These are phyloP conservation scores for Aspergillus uvarum DNA, from an alignment of 2,329 filamentous ascomycete species.

Conservation along the genomic window DNA sequence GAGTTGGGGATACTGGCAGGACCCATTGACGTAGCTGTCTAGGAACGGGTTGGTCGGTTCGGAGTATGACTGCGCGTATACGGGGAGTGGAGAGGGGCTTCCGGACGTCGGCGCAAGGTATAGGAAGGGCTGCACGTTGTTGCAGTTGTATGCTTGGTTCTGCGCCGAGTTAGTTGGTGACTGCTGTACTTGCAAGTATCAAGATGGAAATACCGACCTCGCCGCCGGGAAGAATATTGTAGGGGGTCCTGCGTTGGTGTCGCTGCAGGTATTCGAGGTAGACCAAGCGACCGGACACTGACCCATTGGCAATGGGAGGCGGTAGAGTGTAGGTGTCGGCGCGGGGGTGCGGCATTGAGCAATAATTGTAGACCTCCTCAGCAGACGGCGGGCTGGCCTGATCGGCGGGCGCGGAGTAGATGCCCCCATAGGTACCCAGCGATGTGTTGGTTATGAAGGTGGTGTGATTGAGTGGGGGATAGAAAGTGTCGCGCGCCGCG, in stretches of 20 bases:
- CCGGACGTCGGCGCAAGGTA: conserved; percentile 30
- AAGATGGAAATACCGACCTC: conserved; percentile 26
- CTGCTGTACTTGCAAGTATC: background rate
- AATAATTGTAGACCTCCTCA: conserved; percentile 41
- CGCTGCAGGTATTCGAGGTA: conserved; percentile 43
- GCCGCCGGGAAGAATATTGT: conserved; percentile 41
- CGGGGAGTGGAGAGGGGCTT: conserved; percentile 24
- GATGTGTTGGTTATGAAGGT: conserved; percentile 38
- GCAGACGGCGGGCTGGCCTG: conserved; percentile 18
- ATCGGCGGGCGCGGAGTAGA: conserved; percentile 32
- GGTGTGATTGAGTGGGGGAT: conserved; percentile 40
- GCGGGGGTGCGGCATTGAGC: conserved; percentile 43
- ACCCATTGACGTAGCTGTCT: conserved; percentile 31
- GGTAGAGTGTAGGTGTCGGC: conserved; percentile 33
- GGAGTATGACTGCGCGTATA: conserved; percentile 40
- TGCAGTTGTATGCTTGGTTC: conserved; percentile 41
- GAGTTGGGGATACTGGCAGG: conserved; percentile 43
- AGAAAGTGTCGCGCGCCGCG: conserved; percentile 29
- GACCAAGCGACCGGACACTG: conserved; percentile 32
- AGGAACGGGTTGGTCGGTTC: conserved; percentile 38
- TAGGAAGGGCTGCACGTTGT: conserved; percentile 38
- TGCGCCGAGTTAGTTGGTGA: conserved; percentile 10
- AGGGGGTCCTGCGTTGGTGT: conserved; percentile 40
- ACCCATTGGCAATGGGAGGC: conserved; percentile 26
- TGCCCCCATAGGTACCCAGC: conserved; percentile 39